Evolutionary conservation across 2,329 filamentous ascomycete genomes (phyloP), one percentile per base, ranked within the genome.

Genomic region (Myriosclerotinia duriaeana): DNA sequence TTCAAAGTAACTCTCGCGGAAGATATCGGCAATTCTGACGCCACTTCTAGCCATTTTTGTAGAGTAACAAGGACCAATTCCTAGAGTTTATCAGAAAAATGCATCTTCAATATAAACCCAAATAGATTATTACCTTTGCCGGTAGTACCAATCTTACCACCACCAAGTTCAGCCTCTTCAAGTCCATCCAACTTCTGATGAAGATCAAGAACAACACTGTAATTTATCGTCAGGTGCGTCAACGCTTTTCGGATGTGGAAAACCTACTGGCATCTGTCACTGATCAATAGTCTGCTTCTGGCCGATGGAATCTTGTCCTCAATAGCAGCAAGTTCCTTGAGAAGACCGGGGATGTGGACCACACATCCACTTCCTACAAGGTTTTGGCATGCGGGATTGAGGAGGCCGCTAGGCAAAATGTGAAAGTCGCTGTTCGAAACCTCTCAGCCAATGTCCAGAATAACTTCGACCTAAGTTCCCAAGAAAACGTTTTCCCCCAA

Each of bases 301-400:
- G 82, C 85, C 69, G 84, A 78, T 68, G 70, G 70, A 20, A 89
- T 78, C 74, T 89, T 85, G 65, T 80, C 81, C 72, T 89, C 83
- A 36, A 89, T 77, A 20, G 80, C 83, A 67, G 82, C 79, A 55
- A 90, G 79, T 76, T 90, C 88, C 71, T 84, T 83, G 81, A 89
- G 89, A 80, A 90, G 89, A 64, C 81, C 67, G 15, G 86, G 85
- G 65, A 89, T 82, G 77, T 91, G 85, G 71, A 91, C 87, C 68
- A 91, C 85, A 52, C 85, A 83, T 56, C 82, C 89, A 59, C 87
- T 89, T 68, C 89, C 90, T 75, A 93, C 89, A 66, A 93, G 80
- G 79, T 93, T 93, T 73, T 86, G 82, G 76, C 85, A 90, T 53
- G 80, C 80, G 8, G 89, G 87, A 75, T 89, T 91, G 71, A 93